Percentiles rank a stretch among this genome's conserved stretches.
Conservation (phyloP, 495 filamentous ascomycete species). For the Patellaria atrata region DNA sequence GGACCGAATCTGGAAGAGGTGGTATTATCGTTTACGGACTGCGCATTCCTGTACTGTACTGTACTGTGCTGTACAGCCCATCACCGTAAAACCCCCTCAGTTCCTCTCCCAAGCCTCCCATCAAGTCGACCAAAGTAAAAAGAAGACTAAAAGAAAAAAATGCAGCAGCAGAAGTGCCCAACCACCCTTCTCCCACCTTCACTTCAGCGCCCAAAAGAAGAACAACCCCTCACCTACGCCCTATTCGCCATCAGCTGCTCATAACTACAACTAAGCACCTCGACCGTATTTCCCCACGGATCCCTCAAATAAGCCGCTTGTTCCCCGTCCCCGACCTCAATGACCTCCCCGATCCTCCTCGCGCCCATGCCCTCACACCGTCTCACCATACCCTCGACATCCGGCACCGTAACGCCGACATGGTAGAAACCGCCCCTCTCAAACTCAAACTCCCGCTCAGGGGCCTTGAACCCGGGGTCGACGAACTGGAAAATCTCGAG, state of each 20-base stretch:
- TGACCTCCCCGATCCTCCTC: slow-evolving; percentile 14
- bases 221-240: background rate
- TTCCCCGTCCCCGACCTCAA: slow-evolving; percentile 9
- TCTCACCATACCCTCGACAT: slow-evolving; percentile 16
- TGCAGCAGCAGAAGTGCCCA: too few species aligned
- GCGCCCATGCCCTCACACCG: slow-evolving; percentile 8
- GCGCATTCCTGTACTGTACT: too few species aligned
- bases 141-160: too few species aligned
- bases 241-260: slow-evolving; percentile 17
- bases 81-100: too few species aligned
- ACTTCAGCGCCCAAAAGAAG: background rate
- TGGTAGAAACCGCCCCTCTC: slow-evolving; percentile 18
- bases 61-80: too few species aligned
- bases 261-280: slow-evolving; percentile 16
- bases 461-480: slow-evolving; percentile 12
- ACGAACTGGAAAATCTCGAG: slow-evolving; percentile 22
- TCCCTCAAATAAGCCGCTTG: slow-evolving; percentile 9
- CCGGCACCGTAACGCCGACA: slow-evolving; percentile 16
- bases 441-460: slow-evolving; percentile 8
- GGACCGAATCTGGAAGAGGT: too few species aligned
- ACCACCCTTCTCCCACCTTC: too few species aligned
- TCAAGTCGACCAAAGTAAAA: too few species aligned
- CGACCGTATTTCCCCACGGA: slow-evolving; percentile 17
- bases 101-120: too few species aligned
- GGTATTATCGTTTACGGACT: too few species aligned